Base-by-base conservation (phyloP, 164 flowering plant genomes). In the Brasenia schreberi region DNA sequence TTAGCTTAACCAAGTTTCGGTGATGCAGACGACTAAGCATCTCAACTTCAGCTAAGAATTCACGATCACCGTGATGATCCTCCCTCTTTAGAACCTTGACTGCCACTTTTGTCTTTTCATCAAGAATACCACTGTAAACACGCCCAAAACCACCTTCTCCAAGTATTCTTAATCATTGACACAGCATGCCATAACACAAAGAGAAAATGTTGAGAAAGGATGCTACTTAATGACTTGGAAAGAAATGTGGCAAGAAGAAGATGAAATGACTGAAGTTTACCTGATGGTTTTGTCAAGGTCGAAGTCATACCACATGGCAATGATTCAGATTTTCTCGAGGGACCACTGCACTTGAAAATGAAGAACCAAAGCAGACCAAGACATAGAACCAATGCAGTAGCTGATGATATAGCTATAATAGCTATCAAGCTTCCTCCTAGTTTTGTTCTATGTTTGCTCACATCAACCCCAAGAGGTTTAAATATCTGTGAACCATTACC, bases 101-200 rank as follows among this genome's bases (percentile, higher is more conserved):
- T 18, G 97, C 98, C 42, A 89, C 87, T 52, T 83, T 67, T 42
- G 85, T 86, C 66, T 88, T 92, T 77, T 93, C 92, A 49, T 90
- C 96, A 66, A 93, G 83, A 64, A 77, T 71, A 23, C 97, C 98
- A 67, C 86, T 81, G 64, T 90, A 88, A 49, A 93, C 98, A 74
- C 77, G 86, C 56, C 98, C 98, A 79, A 93, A 93, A 9, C 98
- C 98, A 69, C 98, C 98, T 80, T 93, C 98, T 19, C 98, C 98
- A 43, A 93, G 79, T 75, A 93, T 65, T 77, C 81, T 83, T 63
- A 84, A 67, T 63, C 76, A 59, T 84, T 73, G 64, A 90, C 90
- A 74, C 7, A 44, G 10, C 11, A 64, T 18, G 5, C 53, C 56
- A 69, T n/a, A n/a, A 16, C 52, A 0, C 10, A 44, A 44, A 11